These are phyloP conservation scores for Cyclospora cayetanensis DNA, from an alignment of 169 alveolate genomes.

Conservation along the genomic window DNA sequence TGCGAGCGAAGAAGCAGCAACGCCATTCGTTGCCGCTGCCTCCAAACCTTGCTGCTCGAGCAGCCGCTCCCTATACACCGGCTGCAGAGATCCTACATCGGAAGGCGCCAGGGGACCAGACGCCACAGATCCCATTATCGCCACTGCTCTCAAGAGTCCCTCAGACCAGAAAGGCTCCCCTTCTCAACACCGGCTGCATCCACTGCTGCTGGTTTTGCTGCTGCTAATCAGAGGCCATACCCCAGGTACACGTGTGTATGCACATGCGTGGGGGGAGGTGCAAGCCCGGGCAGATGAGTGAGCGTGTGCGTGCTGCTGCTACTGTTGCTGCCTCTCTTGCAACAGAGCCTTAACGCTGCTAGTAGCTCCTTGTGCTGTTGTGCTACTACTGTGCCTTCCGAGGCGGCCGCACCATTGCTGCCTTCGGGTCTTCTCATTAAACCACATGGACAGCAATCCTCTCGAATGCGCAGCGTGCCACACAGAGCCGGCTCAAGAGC, in stretches of 20 bases:
- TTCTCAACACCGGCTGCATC: no score
- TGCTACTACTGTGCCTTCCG: conserved; percentile 5
- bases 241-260: no score
- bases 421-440: no score
- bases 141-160: no score
- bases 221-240: no score
- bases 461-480: no score
- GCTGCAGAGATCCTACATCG: neutral
- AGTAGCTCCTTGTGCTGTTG: neutral
- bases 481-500: no score
- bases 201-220: neutral
- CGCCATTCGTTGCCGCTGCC: conserved; percentile 21
- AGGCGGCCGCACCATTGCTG: no score
- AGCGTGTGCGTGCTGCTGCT: neutral
- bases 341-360: neutral
- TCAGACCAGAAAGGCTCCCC: no score
- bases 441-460: no score
- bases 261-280: no score
- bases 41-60: conserved; percentile 21
- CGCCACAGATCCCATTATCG: neutral
- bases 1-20: conserved; percentile 9
- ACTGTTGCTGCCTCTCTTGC: conserved; percentile 16
- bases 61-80: conserved; percentile 19
- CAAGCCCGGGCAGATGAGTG: neutral
- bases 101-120: neutral